phyloP scores from a whole-genome alignment of 345 rosid species.

The Carallia brachiata region DNA sequence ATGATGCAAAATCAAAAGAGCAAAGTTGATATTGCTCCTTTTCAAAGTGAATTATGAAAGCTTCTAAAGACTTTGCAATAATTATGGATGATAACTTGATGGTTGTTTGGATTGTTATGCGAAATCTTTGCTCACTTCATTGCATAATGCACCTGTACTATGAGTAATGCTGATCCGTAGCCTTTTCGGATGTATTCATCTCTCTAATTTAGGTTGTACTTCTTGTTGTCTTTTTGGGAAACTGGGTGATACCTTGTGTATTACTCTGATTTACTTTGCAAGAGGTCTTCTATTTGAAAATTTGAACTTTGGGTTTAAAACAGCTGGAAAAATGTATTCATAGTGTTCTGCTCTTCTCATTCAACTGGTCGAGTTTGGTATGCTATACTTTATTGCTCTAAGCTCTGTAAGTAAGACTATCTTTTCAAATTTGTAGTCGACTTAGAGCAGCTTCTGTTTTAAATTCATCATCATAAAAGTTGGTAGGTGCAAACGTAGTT shows the following conservation, averaged over 20 bases:
- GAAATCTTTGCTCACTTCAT: not conserved
- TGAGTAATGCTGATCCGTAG: not conserved
- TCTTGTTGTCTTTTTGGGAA: not conserved
- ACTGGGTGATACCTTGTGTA: not conserved
- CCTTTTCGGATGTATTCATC: not conserved
- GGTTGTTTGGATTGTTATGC: conserved; percentile 11
- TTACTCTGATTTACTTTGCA: not conserved
- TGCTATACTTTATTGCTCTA: conserved; percentile 3
- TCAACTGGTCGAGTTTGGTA: not conserved
- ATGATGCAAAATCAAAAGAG: conserved; percentile 68
- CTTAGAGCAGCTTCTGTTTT: conserved; percentile 78
- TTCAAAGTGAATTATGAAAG: conserved; percentile 51
- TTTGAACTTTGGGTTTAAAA: too few relatives aligned
- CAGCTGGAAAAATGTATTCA: too few relatives aligned
- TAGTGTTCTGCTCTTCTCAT: not conserved
- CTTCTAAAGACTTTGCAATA: conserved; percentile 57
- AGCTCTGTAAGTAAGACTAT: not conserved
- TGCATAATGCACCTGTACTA: not conserved
- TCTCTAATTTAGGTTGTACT: not conserved
- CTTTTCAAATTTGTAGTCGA: conserved; percentile 57
- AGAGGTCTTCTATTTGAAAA: conserved; percentile 2
- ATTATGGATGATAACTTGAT: conserved; percentile 6
- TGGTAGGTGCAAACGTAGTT: conserved; percentile 83
- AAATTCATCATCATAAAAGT: conserved; percentile 70
- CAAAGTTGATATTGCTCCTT: conserved; percentile 57